A percentile compares a stretch with the other conserved stretches of the same genome.
Evolutionary conservation across 2,329 filamentous ascomycete genomes (phyloP).

Genomic region (Aspergillus quadrilineatus): DNA sequence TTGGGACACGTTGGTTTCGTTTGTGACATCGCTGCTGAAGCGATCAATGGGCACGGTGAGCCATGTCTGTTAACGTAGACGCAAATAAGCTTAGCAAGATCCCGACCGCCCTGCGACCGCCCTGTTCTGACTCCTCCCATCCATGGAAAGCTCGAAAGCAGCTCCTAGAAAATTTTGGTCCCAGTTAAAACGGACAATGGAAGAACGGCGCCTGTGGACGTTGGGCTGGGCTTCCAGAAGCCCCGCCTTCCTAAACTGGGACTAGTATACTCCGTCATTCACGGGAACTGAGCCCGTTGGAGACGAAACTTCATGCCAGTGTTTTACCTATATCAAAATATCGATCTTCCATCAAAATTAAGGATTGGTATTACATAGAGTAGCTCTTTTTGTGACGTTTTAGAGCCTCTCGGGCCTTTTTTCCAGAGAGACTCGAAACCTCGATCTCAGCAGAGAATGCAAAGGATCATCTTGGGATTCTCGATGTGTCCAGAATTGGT

Average conservation of each 20-base stretch:
- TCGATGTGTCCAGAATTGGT: slow-evolving; percentile 20
- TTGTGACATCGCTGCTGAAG: slow-evolving; percentile 2
- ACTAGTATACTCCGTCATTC: not conserved
- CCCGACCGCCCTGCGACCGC: no score
- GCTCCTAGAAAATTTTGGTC: no score
- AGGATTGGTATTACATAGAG: not conserved
- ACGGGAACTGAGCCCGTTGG: not conserved
- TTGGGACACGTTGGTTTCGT: slow-evolving; percentile 5
- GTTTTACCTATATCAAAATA: not conserved
- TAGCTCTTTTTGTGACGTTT: not conserved
- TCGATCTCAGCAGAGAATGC: not conserved
- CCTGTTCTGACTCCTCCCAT: no score
- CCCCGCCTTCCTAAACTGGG: slow-evolving; percentile 9
- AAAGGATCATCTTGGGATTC: slow-evolving; percentile 9
- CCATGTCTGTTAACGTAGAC: no score
- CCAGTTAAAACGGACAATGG: no score
- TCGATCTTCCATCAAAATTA: not conserved
- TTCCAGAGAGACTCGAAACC: not conserved
- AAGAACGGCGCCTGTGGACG: not conserved
- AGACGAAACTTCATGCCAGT: slow-evolving; percentile 7
- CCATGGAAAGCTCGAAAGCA: no score
- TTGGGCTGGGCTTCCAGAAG: not conserved
- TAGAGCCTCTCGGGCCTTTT: not conserved
- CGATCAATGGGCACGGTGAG: not conserved
- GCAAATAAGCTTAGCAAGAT: no score